phyloP scores from a whole-genome alignment of 75 land plant species.

The Selaginella moellendorffii region DNA sequence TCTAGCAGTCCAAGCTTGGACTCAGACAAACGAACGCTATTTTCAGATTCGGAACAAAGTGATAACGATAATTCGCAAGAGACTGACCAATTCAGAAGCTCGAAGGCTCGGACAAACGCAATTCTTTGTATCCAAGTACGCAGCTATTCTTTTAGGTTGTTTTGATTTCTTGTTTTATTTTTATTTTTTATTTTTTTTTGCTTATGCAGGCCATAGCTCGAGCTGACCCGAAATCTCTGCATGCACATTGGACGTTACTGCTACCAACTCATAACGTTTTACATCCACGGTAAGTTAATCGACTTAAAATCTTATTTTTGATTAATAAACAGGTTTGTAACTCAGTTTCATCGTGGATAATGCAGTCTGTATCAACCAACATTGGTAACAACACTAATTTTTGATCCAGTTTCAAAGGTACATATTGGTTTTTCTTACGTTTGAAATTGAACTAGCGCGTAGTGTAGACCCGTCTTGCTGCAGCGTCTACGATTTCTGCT shows the following conservation, averaged over 20 bases:
- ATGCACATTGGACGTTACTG: slow-evolving; percentile 75
- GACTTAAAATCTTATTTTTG: slow-evolving; percentile 5
- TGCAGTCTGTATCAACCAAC: slow-evolving; percentile 46
- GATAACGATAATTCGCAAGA: slow-evolving; percentile 57
- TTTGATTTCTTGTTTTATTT: neutral
- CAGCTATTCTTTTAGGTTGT: neutral
- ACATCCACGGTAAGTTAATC: slow-evolving; percentile 41
- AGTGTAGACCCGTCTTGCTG: slow-evolving; percentile 52
- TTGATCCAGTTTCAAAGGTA: slow-evolving; percentile 62
- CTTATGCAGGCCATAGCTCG: slow-evolving; percentile 65
- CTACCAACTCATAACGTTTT: slow-evolving; percentile 80
- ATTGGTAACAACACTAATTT: slow-evolving; percentile 48
- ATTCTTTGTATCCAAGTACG: slow-evolving; percentile 64
- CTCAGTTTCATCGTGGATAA: neutral
- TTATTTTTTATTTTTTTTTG: neutral
- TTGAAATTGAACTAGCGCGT: neutral
- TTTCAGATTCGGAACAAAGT: slow-evolving; percentile 95
- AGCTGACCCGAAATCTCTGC: slow-evolving; percentile 75
- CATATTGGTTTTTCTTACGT: neutral
- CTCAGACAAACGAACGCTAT: neutral
- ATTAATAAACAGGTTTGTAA: neutral
- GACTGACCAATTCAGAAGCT: slow-evolving; percentile 31
- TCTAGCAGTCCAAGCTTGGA: neutral
- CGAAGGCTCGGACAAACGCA: slow-evolving; percentile 68
- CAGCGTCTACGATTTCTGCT: slow-evolving; percentile 50